A percentile compares a stretch with the other conserved stretches of the same genome.
Evolutionary conservation across 441 rosid species (phyloP).

Genomic region (Dalechampia spathulata): DNA sequence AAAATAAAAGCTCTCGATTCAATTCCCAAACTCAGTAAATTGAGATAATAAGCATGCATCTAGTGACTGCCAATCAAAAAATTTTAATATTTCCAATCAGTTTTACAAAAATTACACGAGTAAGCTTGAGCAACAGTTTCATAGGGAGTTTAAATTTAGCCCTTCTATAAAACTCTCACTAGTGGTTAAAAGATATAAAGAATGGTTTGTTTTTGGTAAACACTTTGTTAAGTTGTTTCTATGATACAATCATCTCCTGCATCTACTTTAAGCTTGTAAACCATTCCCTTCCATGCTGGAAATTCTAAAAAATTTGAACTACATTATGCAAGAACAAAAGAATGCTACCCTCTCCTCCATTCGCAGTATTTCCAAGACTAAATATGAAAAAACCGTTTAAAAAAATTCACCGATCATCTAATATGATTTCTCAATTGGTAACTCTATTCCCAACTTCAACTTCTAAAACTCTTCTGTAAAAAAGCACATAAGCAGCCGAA

Average conservation of each 20-base stretch:
- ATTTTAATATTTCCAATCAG: neutral
- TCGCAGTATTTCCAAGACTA: neutral
- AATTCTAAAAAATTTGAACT: slow-evolving; percentile 18
- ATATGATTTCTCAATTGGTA: neutral
- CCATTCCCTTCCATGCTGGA: slow-evolving; percentile 12
- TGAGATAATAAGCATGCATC: too few species aligned
- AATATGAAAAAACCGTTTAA: slow-evolving; percentile 17
- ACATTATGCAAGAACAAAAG: slow-evolving; percentile 26
- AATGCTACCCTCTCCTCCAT: slow-evolving; percentile 31
- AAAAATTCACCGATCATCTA: slow-evolving; percentile 17
- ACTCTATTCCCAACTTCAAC: slow-evolving; percentile 21
- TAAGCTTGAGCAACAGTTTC: slow-evolving; percentile 15
- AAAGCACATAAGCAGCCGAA: slow-evolving; percentile 94
- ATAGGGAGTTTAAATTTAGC: slow-evolving; percentile 8
- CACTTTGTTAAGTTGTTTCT: slow-evolving; percentile 20
- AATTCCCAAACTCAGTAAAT: too few species aligned
- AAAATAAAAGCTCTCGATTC: too few species aligned
- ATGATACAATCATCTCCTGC: slow-evolving; percentile 32
- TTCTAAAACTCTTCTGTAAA: slow-evolving; percentile 79
- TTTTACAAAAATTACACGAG: neutral
- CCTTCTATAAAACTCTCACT: slow-evolving; percentile 14
- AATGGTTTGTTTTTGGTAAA: slow-evolving; percentile 8
- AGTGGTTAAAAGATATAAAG: slow-evolving; percentile 14
- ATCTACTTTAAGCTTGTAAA: slow-evolving; percentile 17
- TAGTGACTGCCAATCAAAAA: slow-evolving; percentile 7